These are phyloP conservation scores for Neoboletus magnificus DNA, from an alignment of 768 basidiomycete genomes.

Conservation along the genomic window DNA sequence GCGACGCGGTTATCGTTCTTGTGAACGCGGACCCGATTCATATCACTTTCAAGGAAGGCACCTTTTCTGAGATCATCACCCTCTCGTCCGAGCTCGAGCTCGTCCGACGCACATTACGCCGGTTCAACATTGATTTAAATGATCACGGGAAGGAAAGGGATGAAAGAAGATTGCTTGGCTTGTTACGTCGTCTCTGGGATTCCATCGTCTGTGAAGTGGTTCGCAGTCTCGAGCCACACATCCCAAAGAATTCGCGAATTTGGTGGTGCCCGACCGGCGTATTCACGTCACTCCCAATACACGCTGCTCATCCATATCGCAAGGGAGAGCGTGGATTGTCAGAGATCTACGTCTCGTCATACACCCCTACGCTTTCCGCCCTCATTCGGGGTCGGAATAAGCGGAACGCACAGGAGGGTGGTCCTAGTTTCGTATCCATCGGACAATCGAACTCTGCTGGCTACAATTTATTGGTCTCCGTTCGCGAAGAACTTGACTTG, in stretches of 20 bases:
- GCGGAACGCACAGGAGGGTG: background rate
- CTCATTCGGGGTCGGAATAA: conserved; percentile 20
- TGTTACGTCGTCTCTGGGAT: conserved; percentile 24
- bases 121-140: background rate
- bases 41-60: conserved; percentile 8
- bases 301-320: conserved; percentile 24
- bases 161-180: background rate
- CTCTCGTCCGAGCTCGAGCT: conserved; percentile 5
- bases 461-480: background rate
- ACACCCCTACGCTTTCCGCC: conserved; percentile 28
- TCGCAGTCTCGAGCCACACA: conserved; percentile 10
- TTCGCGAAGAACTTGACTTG: conserved; percentile 15
- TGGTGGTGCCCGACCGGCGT: conserved; percentile 32
- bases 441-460: conserved; percentile 17
- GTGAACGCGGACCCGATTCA: conserved; percentile 7
- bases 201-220: conserved; percentile 20
- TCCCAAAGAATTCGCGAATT: conserved; percentile 13
- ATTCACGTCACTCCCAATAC: conserved; percentile 28
- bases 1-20: conserved; percentile 20
- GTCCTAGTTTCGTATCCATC: conserved; percentile 14
- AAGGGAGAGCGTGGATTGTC: conserved; percentile 15
- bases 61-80: background rate
- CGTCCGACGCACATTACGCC: background rate
- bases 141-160: background rate
- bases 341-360: conserved; percentile 30